Base-by-base conservation (phyloP, 176 grass and related monocot genomes). In the Oryza nivara region DNA sequence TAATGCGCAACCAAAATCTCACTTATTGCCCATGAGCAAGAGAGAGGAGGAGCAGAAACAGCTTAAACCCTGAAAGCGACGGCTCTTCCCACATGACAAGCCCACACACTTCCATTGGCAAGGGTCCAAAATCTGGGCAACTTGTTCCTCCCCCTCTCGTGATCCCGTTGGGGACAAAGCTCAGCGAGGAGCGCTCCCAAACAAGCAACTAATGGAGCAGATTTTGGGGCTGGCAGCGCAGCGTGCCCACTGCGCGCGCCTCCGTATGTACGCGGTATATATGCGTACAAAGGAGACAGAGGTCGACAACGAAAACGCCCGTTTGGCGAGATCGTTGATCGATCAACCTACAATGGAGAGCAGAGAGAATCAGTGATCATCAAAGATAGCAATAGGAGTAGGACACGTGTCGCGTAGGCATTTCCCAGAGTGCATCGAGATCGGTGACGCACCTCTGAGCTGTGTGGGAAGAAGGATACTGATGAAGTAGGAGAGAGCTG, bases 91-190 rank as follows among this genome's bases (percentile, higher is more conserved):
- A 54, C 28, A 87, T 72, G 88, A 86, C 71, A 83, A 85, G 75
- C 70, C 81, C 85, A 81, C 49, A n/a, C 74, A 38, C 68, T 67
- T 85, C 89, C 90, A 94, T 3, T 4, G 28, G 91, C 25, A 77
- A 48, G 52, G 73, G 9, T 68, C 92, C 89, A 91, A 94, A 90
- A 77, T 74, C 83, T 85, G 90, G 69, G 90, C 81, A 86, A 77
- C 68, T 92, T 90, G 81, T 90, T 82, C 83, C 88, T 76, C 84
- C 75, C 54, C 44, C 68, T 88, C 92, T 77, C 92, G 92, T 94
- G 92, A 94, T 85, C 61, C 74, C 51, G 2, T 78, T 76, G 81
- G 84, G 56, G 71, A 80, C 85, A 87, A 83, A 47, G 54, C 22
- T 45, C 84, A 65, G 73, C 87, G 46, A 75, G 81, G 70, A 80